phyloP scores from a whole-genome alignment of 305 asterid genomes.

The Lippia alba region DNA sequence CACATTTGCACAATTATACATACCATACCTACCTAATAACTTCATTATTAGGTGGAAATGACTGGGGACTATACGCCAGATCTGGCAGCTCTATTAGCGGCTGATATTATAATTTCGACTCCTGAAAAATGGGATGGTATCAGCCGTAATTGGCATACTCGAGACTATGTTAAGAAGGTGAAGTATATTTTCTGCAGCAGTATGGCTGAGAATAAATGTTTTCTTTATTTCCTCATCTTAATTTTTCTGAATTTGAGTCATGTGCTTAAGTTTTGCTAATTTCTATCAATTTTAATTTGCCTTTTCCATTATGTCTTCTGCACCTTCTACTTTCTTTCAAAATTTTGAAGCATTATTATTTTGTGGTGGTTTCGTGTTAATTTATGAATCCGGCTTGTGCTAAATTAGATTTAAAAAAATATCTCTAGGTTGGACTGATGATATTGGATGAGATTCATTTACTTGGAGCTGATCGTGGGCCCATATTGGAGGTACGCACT shows the following conservation, averaged over 20 bases:
- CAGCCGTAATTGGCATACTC: constrained; percentile 97
- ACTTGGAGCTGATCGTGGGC: constrained; percentile 99
- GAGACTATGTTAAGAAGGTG: constrained; percentile 95
- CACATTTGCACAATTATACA: constrained; percentile 29
- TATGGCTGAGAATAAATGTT: constrained; percentile 16
- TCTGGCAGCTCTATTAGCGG: constrained; percentile 76
- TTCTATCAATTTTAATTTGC: constrained; percentile 11
- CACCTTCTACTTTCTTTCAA: neutral
- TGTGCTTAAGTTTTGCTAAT: neutral
- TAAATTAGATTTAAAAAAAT: constrained; percentile 19
- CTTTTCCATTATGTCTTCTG: constrained; percentile 17
- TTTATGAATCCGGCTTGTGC: constrained; percentile 23
- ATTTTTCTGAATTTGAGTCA: neutral
- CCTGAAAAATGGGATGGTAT: constrained; percentile 99
- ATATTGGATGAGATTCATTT: constrained; percentile 98
- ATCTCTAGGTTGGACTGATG: constrained; percentile 91
- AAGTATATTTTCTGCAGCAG: constrained; percentile 29
- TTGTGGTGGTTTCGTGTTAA: constrained; percentile 12
- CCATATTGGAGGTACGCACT: constrained; percentile 87
- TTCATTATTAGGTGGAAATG: constrained; percentile 85
- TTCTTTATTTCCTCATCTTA: constrained; percentile 15
- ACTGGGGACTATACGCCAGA: constrained; percentile 99
- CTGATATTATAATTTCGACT: constrained; percentile 94
- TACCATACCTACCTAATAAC: constrained; percentile 37
- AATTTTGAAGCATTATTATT: neutral